Evolutionary conservation across 1,284 basidiomycete genomes (phyloP).

Genomic region (Irpex sp.): DNA sequence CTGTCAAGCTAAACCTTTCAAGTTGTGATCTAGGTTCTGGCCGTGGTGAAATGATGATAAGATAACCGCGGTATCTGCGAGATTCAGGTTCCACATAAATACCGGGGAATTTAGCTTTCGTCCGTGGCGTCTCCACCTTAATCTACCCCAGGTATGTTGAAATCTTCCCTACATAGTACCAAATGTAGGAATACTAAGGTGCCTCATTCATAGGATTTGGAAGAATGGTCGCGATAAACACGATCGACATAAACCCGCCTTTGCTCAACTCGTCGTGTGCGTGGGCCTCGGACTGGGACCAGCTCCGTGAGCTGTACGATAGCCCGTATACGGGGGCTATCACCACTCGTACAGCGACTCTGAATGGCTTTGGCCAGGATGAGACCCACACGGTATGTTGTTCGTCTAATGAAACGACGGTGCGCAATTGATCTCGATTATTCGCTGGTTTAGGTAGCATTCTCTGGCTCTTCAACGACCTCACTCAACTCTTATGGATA

Average conservation of each 20-base stretch:
- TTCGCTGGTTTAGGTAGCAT: slow-evolving; percentile 46
- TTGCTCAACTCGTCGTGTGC: slow-evolving; percentile 74
- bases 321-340: slow-evolving; percentile 70
- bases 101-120: background rate
- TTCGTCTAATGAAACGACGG: background rate
- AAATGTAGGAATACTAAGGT: background rate
- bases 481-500: slow-evolving; percentile 81
- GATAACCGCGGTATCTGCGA: background rate
- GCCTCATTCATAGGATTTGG: background rate
- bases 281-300: slow-evolving; percentile 67
- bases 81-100: background rate
- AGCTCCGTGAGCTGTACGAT: slow-evolving; percentile 61
- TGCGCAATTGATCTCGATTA: background rate
- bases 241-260: slow-evolving; percentile 49
- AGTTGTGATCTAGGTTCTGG: background rate
- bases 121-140: no score
- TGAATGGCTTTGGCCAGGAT: slow-evolving; percentile 64
- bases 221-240: slow-evolving; percentile 48
- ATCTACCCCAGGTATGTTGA: background rate
- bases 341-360: slow-evolving; percentile 70
- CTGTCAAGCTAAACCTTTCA: background rate
- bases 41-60: background rate
- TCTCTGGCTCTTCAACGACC: slow-evolving; percentile 42
- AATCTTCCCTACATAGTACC: no score
- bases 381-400: slow-evolving; percentile 50